Base-by-base conservation (phyloP, 331 rosid genomes). In the Malus hybrid region DNA sequence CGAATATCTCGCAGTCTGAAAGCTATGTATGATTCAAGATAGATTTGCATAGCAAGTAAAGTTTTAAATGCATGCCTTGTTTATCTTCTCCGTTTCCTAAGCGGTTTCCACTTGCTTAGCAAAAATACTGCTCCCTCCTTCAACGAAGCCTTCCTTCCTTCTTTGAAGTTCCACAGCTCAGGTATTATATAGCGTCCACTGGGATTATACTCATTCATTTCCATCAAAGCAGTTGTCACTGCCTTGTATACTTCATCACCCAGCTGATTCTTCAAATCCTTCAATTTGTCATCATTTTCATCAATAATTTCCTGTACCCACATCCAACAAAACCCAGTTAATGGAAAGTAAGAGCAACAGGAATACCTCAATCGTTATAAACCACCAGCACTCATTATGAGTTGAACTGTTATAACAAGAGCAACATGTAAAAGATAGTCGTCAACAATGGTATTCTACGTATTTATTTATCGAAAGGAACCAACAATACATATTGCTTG, bases 191-290 rank as follows among this genome's bases (percentile, higher is more conserved):
- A 90, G 79, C 99, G 84, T 14, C 98, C 98, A 81, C 98, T 94
- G 9, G 97, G 87, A 62, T 94, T 91, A 76, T 88, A 88, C 55
- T 90, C 87, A 33, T 91, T 90, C 81, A 90, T 3, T 72, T 94
- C 97, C 81, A 33, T 67, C 80, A 90, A 60, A 59, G 99, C 94
- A 31, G 56, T 78, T 27, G 39, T 54, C 65, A 93, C 94, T 1
- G 90, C 90, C 67, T 27, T 22, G 9, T 55, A 77, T 18, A 73
- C 90, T 74, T 90, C 90, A 32, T 83, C 88, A 16, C 90, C 96
- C 1, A 59, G 31, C 71, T 89, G 93, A 42, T 80, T 50, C 83
- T 87, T 89, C 34, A 93, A 76, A n/a, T 20, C 59, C 18, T 54
- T 77, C 75, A 90, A 75, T 63, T 79, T 90, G 11, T 88, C 89